A percentile compares a stretch with the other conserved stretches of the same genome.
These are phyloP conservation scores for Staphylotrichum longicolle DNA, from an alignment of 495 filamentous ascomycete species.

Conservation along the genomic window DNA sequence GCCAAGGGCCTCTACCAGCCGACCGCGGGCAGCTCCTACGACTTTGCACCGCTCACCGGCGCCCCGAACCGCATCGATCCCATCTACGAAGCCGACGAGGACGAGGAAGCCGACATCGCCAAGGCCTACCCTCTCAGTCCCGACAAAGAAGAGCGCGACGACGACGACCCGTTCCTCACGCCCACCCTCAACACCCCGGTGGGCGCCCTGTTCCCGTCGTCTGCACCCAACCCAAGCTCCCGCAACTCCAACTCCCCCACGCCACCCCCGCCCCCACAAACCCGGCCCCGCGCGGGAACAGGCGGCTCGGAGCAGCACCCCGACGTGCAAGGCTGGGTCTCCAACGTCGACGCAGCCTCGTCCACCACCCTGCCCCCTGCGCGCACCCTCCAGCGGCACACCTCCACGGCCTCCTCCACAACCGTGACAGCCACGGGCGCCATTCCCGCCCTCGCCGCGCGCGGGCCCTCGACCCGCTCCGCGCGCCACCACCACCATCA, in stretches of 20 bases:
- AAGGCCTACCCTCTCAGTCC: conserved; percentile 16
- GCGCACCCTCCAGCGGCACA: conserved; percentile 15
- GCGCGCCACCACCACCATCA: not conserved
- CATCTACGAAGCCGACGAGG: conserved; percentile 66
- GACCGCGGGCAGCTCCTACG: conserved; percentile 27
- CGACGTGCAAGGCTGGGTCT: conserved; percentile 61
- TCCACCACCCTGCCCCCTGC: conserved; percentile 23
- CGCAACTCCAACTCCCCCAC: conserved; percentile 5
- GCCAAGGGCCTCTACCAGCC: conserved; percentile 35
- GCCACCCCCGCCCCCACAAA: not conserved
- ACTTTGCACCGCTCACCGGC: conserved; percentile 24
- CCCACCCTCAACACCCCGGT: conserved; percentile 27
- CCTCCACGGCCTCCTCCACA: conserved; percentile 3
- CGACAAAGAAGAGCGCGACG: conserved; percentile 24
- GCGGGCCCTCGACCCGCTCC: conserved; percentile 15
- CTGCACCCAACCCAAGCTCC: conserved; percentile 13
- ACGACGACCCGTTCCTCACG: conserved; percentile 47
- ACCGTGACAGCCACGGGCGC: too few species aligned
- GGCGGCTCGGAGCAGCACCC: conserved; percentile 37
- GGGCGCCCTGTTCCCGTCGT: conserved; percentile 8
- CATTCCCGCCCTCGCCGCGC: not conserved
- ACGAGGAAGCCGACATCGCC: conserved; percentile 41
- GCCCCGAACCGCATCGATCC: conserved; percentile 47
- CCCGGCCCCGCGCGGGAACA: conserved; percentile 19
- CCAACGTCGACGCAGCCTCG: conserved; percentile 54